phyloP scores from a whole-genome alignment of 805 yeast genomes.

The Saccharomycopsis sp. region DNA sequence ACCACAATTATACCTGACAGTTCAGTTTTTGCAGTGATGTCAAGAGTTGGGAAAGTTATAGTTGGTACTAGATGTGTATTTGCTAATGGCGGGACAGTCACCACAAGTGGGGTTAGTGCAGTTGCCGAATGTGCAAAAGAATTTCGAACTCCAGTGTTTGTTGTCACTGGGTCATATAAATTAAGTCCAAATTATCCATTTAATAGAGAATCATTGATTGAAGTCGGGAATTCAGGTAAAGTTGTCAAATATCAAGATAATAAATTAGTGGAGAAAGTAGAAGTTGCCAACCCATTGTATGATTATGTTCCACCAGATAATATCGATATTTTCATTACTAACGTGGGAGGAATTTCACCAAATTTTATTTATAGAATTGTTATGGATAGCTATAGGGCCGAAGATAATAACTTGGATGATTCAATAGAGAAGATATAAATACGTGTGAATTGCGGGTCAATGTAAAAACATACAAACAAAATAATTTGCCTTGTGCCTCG shows the following conservation, averaged over 20 bases:
- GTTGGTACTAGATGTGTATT: conserved; percentile 89
- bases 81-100: conserved; percentile 92
- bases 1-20: conserved; percentile 90
- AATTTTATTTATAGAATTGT: conserved; percentile 93
- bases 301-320: conserved; percentile 93
- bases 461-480: too few relatives aligned
- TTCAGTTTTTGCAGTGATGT: conserved; percentile 91
- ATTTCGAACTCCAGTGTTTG: conserved; percentile 92
- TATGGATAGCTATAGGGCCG: conserved; percentile 84
- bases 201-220: conserved; percentile 74
- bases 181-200: conserved; percentile 90
- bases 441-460: too few relatives aligned
- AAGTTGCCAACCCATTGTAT: conserved; percentile 78
- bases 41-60: conserved; percentile 92
- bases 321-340: conserved; percentile 89
- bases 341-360: conserved; percentile 95
- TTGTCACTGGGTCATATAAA: conserved; percentile 90
- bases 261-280: conserved; percentile 61
- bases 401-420: conserved; percentile 39
- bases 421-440: neutral
- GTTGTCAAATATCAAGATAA: conserved; percentile 72
- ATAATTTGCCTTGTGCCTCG: conserved; percentile 60
- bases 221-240: conserved; percentile 90
- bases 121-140: conserved; percentile 96
- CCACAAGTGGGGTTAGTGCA: conserved; percentile 85